These are phyloP conservation scores for Phytophthora chlamydospora DNA, from an alignment of 352 stramenopile species.

Conservation along the genomic window DNA sequence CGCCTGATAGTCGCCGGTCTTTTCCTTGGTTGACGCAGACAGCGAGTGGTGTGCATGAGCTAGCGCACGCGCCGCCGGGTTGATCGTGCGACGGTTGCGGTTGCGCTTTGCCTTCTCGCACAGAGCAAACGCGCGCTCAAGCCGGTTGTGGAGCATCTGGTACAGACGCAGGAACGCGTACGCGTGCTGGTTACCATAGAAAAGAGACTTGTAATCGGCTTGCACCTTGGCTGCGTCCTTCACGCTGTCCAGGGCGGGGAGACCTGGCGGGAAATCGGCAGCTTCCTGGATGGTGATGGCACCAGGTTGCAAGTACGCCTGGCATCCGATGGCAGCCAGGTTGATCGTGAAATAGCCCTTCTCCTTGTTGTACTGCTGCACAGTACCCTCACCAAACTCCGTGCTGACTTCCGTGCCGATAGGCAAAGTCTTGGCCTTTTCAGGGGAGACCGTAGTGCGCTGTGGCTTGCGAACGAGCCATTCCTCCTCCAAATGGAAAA, in stretches of 20 bases:
- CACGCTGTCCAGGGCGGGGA: conserved; percentile 70
- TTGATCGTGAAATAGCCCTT: conserved; percentile 73
- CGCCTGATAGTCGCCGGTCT: conserved; percentile 86
- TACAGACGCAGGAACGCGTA: conserved; percentile 92
- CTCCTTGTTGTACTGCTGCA: conserved; percentile 75
- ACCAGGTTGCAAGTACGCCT: conserved; percentile 78
- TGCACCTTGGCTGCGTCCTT: conserved; percentile 50
- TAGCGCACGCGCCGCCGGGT: conserved; percentile 79
- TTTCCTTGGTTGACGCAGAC: conserved; percentile 57
- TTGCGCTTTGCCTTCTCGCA: conserved; percentile 90
- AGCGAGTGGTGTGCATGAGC: conserved; percentile 73
- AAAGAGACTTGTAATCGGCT: conserved; percentile 52
- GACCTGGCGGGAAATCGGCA: conserved; percentile 71
- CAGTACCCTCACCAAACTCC: conserved; percentile 82
- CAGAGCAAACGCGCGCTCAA: conserved; percentile 82
- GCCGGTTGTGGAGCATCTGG: conserved; percentile 85
- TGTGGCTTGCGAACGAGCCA: conserved; percentile 85
- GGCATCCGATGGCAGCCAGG: conserved; percentile 52
- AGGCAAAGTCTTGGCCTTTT: conserved; percentile 70
- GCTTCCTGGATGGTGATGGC: conserved; percentile 81
- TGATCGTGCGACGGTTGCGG: conserved; percentile 86
- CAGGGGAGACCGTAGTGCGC: conserved; percentile 61
- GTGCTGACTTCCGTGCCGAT: conserved; percentile 79
- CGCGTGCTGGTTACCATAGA: conserved; percentile 84
- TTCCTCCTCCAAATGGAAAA: conserved; percentile 84